Conservation (phyloP, 1,139 yeast species). For the Magnusiomyces paraingens region DNA sequence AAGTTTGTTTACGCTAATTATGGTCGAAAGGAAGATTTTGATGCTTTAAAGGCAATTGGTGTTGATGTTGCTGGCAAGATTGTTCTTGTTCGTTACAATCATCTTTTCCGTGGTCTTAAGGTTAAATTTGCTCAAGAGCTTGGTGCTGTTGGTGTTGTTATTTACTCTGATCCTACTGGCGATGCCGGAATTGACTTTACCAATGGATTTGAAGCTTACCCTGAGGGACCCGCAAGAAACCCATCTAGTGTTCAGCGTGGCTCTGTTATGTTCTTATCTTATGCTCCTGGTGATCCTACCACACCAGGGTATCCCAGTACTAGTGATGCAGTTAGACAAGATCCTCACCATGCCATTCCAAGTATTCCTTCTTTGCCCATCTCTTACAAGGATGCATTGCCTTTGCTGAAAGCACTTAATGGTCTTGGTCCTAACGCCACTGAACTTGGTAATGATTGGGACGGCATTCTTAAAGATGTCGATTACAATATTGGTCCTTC, state of each 20-base stretch:
- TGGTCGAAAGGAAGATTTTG: constrained; percentile 53
- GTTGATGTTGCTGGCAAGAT: constrained; percentile 48
- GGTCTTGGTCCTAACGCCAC: constrained; percentile 45
- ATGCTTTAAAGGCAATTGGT: constrained; percentile 38
- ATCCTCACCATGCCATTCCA: constrained; percentile 48
- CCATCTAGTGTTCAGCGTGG: constrained; percentile 76
- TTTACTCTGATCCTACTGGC: constrained; percentile 63
- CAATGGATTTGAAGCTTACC: constrained; percentile 53
- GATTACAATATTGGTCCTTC: constrained; percentile 61
- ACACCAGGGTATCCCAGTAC: constrained; percentile 78
- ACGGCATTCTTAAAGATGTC: constrained; percentile 42
- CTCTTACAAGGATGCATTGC: constrained; percentile 50
- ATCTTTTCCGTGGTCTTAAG: constrained; percentile 57
- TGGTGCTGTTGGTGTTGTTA: constrained; percentile 54
- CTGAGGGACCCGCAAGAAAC: constrained; percentile 62
- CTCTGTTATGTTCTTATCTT: constrained; percentile 70
- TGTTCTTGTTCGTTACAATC: constrained; percentile 55
- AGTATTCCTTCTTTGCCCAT: constrained; percentile 59
- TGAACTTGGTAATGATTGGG: constrained; percentile 39
- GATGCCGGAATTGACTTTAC: constrained; percentile 45
- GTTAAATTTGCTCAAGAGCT: constrained; percentile 60
- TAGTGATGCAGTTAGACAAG: constrained; percentile 40
- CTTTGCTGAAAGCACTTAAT: constrained; percentile 47
- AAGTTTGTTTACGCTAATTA: constrained; percentile 54
- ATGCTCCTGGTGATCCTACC: constrained; percentile 82